A percentile compares a stretch with the other conserved stretches of the same genome.
Conservation (phyloP, 257 asterid species). For the Solanum chiquidenum region DNA sequence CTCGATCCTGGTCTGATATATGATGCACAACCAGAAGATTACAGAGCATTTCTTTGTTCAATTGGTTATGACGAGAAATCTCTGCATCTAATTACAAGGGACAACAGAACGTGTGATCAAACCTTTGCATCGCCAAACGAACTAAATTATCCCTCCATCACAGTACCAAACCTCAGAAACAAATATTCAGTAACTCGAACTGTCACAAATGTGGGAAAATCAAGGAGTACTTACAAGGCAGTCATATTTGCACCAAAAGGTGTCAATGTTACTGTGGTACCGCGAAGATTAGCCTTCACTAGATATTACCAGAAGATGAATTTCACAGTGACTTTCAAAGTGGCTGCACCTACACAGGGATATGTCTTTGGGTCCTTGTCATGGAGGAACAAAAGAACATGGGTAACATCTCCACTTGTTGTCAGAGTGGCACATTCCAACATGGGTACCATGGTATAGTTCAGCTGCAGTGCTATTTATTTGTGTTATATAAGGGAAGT, state of each 20-base stretch:
- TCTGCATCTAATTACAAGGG: conserved; percentile 61
- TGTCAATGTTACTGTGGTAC: conserved; percentile 53
- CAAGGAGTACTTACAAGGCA: conserved; percentile 45
- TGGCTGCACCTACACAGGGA: conserved; percentile 39
- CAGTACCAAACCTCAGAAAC: conserved; percentile 44
- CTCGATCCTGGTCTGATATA: conserved; percentile 79
- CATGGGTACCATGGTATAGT: conserved; percentile 23
- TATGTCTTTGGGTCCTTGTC: conserved; percentile 78
- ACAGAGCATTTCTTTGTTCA: conserved; percentile 71
- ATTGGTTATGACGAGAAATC: conserved; percentile 63
- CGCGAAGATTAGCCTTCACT: conserved; percentile 39
- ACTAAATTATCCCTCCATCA: conserved; percentile 81
- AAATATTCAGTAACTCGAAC: conserved; percentile 48
- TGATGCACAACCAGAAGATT: conserved; percentile 57
- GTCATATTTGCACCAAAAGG: conserved; percentile 56
- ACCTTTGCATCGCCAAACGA: conserved; percentile 38
- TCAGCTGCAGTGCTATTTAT: background rate
- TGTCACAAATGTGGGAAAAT: conserved; percentile 71
- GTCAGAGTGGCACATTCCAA: conserved; percentile 33
- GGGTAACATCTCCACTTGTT: conserved; percentile 72
- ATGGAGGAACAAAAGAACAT: conserved; percentile 54
- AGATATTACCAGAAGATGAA: conserved; percentile 53
- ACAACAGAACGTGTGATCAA: conserved; percentile 60
- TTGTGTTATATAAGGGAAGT: background rate
- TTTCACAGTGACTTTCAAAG: conserved; percentile 58